Evolutionary conservation across 495 filamentous ascomycete species (phyloP), one percentile per base, ranked within the genome.

Genomic region (Thermochaetoides thermophila): DNA sequence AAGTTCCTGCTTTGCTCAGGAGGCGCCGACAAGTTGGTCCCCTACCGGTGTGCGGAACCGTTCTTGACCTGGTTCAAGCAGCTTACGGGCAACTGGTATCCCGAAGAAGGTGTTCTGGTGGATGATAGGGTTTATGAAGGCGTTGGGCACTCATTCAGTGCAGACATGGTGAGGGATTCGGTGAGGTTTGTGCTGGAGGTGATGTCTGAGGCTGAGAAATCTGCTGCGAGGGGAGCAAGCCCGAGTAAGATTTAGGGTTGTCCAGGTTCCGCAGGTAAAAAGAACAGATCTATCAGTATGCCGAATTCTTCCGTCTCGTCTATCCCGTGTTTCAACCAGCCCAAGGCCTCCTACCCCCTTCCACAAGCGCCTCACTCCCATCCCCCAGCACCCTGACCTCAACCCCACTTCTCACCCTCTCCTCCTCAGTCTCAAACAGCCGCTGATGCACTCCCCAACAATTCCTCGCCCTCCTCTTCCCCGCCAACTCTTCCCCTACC

Each of bases 11-110:
- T 81, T 38, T 57, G 91, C 37, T 76, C 76, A 9, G 89, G 87
- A 0, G 78, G 62, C 0, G 60, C 60, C 12, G 89, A 97, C 51
- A 84, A 81, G 46, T 53, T 96, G 29, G 87, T 97, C 13, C 87
- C 89, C 5, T 82, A 84, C 53, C 59, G 60, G 15, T 73, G 72
- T 11, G 63, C 67, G 2, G 69, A 78, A 45, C 64, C 68, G 0
- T 91, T 95, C 49, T 38, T 93, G 29, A 49, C 53, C 6, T 82
- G 76, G 56, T 60, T 95, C 32, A 78, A 80, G 52, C 52, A 66
- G 21, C 74, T 73, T 0, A 47, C 72, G 23, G 55, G 48, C 2
- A 52, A 56, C 7, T 78, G 71, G 70, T 76, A 69, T 31, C 58
- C 56, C 4, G 72, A 73, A 34, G 68, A 69, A 7, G 57, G 55